Evolutionary conservation across 2,329 filamentous ascomycete genomes (phyloP).

Genomic region (Fusarium sp.): DNA sequence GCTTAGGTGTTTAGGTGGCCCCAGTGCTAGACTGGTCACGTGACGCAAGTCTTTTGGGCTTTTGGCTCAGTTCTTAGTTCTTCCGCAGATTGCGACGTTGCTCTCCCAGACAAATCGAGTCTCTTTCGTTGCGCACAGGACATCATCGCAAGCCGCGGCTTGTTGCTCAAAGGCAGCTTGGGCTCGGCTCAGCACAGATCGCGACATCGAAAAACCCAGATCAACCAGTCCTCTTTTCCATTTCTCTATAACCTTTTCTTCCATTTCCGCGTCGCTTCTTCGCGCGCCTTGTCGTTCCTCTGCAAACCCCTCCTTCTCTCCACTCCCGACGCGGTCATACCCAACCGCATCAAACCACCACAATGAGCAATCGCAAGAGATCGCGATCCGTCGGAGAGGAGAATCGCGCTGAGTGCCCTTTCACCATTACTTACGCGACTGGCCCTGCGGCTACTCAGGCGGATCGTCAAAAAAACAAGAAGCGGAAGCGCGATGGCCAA

Average conservation of each 20-base stretch:
- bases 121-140: constrained; percentile 42
- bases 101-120: constrained; percentile 38
- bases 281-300: constrained; percentile 31
- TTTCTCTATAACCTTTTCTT: background rate
- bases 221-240: background rate
- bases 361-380: constrained; percentile 58
- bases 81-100: constrained; percentile 43
- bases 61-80: constrained; percentile 39
- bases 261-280: constrained; percentile 1
- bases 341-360: constrained; percentile 33
- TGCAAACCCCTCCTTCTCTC: constrained; percentile 42
- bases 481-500: constrained; percentile 57
- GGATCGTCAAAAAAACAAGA: constrained; percentile 55
- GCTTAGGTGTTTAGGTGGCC: constrained; percentile 36
- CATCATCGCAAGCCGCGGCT: constrained; percentile 45
- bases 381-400: constrained; percentile 60
- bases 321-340: constrained; percentile 40
- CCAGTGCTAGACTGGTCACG: constrained; percentile 26
- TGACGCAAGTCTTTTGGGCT: constrained; percentile 32
- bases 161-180: constrained; percentile 44
- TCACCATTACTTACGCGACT: constrained; percentile 51
- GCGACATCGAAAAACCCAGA: constrained; percentile 26
- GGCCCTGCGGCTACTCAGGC: constrained; percentile 44
- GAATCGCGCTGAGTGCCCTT: constrained; percentile 66
- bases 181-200: constrained; percentile 38